Base-by-base conservation (phyloP, 305 asterid genomes). In the Fraxinus floribunda region DNA sequence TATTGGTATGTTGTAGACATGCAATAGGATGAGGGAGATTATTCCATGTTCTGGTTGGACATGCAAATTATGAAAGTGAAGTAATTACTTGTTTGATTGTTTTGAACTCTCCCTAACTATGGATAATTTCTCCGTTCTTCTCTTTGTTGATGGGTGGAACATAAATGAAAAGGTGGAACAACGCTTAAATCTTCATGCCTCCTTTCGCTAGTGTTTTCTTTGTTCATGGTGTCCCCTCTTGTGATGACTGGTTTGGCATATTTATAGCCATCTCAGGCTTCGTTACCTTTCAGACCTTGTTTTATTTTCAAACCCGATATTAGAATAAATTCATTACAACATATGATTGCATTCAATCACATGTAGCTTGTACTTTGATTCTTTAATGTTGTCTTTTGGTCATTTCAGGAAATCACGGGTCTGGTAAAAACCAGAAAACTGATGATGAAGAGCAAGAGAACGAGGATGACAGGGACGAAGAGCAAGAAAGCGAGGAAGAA, bases 391-490 rank as follows among this genome's bases (percentile, higher is more conserved):
- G 29, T 71, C 16, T 80, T 80, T 70, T 68, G 74, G n/a, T 81
- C n/a, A 26, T 81, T 82, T 75, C 83, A 90, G 91, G 91, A 80
- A 80, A 83, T 22, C 20, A 52, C 15, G 49, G n/a, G 22, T 71
- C 89, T 30, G 85, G 38, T 76, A 84, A 84, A 79, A 82, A 80
- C 62, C 66, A 86, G 82, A 83, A 81, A 82, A 76, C 83, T 26
- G 22, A 72, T 0, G 81, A 81, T 55, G 87, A 80, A 66, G 85
- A 75, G 2, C 79, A 78, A 68, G 57, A 82, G 1, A 85, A 86
- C 0, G 84, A 84, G 7, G 89, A 81, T 0, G 85, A 83, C 3
- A 81, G 79, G 0, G 91, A 82, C 0, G 87, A 82, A 3, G 83
- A 82, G 5, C 36, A 24, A 68, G 74, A 68, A n/a, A 20, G 30